Percentiles rank a stretch among this genome's conserved stretches.
Conservation (phyloP, 805 yeast species). For the Pichia phayaonensis region DNA sequence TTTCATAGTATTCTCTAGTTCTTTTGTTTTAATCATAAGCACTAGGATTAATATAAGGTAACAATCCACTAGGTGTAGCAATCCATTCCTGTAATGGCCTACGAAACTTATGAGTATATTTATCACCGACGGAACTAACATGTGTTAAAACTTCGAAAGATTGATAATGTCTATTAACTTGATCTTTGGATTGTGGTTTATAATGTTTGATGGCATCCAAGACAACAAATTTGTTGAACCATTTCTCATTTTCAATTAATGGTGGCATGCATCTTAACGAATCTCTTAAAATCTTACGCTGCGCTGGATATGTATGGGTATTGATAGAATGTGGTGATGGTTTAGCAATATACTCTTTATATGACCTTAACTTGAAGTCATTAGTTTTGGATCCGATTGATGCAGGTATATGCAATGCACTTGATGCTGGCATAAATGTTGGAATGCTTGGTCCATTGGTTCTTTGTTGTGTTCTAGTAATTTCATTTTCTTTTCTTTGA, state of each 20-base stretch:
- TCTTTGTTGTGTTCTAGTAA: neutral
- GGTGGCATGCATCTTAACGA: constrained; percentile 30
- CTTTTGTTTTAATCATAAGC: neutral
- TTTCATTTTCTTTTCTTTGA: neutral
- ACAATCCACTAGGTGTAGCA: constrained; percentile 27
- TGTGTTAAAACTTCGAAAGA: constrained; percentile 9
- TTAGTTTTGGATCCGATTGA: neutral
- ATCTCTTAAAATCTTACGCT: constrained; percentile 25
- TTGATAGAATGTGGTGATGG: neutral
- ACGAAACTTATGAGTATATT: constrained; percentile 9
- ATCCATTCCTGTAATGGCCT: constrained; percentile 28
- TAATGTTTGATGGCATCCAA: constrained; percentile 14
- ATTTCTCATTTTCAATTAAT: constrained; percentile 26
- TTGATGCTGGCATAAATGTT: neutral
- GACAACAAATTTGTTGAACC: constrained; percentile 28
- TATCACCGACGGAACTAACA: constrained; percentile 6
- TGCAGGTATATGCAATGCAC: neutral
- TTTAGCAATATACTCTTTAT: constrained; percentile 10
- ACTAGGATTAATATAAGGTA: constrained; percentile 20
- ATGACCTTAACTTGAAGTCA: neutral
- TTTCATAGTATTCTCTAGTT: no score
- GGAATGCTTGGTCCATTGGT: neutral
- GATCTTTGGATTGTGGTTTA: constrained; percentile 7
- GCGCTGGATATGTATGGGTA: constrained; percentile 15
- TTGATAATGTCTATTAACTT: constrained; percentile 6